Evolutionary conservation across 2,329 filamentous ascomycete genomes (phyloP), one percentile per base, ranked within the genome.

Genomic region (Alternaria sp.): DNA sequence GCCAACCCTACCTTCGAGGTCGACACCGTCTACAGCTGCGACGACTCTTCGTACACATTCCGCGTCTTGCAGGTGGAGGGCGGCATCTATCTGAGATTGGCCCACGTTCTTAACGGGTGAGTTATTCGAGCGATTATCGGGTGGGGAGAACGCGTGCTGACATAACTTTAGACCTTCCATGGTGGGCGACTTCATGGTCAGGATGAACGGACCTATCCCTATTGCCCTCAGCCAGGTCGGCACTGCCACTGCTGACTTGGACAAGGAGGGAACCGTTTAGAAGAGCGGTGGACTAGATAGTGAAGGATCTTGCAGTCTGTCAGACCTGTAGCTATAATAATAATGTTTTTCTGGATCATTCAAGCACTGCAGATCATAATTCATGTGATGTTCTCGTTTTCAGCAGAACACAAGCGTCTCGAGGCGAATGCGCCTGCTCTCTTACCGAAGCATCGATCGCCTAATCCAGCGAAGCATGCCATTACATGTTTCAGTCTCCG

Each of bases 131-230:
- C 30, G 15, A 9, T 10, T 17, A 40, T 40, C 36, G 15, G 32
- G 36, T 11, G n/a, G n/a, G n/a, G 8, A 40, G 36, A 40, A 40
- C 36, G n/a, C 36, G 36, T 17, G 36, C 28, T 40, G 7, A 40
- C 26, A 12, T n/a, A 6, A n/a, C n/a, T 15, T 57, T 15, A 57
- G 54, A 23, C 9, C 23, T 17, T 40, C 55, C n/a, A 17, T 13
- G 17, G 17, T 23, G 12, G 55, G 55, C 13, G 30, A 57, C 30
- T 57, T 57, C 12, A 15, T 12, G 2, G 40, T 57, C 45, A n/a
- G 21, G 21, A 17, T 57, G 55, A 50, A 57, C 45, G 55, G 55
- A n/a, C 55, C 55, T 25, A 49, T 50, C 6, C 28, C 55, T 17
- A 50, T 32, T 45, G 13, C 49, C 11, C 55, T 50, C 21, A 32